phyloP scores from a whole-genome alignment of 805 yeast species.

The Pichia rugopelliculosa region DNA sequence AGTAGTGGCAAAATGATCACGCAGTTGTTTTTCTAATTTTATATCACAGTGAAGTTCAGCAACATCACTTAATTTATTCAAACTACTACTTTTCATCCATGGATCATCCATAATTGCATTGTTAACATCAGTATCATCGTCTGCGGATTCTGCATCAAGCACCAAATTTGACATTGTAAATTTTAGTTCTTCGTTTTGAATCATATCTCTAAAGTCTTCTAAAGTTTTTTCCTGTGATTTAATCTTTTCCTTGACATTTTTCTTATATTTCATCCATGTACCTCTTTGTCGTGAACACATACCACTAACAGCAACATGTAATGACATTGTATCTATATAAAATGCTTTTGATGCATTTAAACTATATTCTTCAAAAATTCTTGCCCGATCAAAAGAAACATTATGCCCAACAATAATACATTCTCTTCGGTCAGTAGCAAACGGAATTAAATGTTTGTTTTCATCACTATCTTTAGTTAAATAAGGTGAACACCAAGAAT shows the following conservation, averaged over 20 bases:
- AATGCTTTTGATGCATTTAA: constrained; percentile 62
- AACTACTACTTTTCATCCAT: constrained; percentile 72
- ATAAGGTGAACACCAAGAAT: constrained; percentile 90
- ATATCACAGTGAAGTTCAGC: constrained; percentile 72
- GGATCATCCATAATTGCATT: constrained; percentile 52
- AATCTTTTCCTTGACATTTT: constrained; percentile 26
- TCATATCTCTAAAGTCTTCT: constrained; percentile 16
- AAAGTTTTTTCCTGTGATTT: constrained; percentile 14
- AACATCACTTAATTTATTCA: constrained; percentile 75
- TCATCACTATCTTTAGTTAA: constrained; percentile 46
- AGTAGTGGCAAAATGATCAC: constrained; percentile 56
- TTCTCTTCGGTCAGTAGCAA: constrained; percentile 29
- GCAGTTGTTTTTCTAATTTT: constrained; percentile 52
- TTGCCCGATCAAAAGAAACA: constrained; percentile 83
- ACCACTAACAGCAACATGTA: constrained; percentile 86
- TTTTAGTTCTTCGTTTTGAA: constrained; percentile 20
- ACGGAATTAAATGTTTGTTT: constrained; percentile 65
- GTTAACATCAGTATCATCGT: constrained; percentile 12
- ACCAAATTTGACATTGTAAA: constrained; percentile 24
- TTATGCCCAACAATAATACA: constrained; percentile 83
- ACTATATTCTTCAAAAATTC: constrained; percentile 77
- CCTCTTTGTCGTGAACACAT: constrained; percentile 90
- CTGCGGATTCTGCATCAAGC: constrained; percentile 27
- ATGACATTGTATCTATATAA: constrained; percentile 84
- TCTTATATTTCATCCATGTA: constrained; percentile 57